Conservation (phyloP, 805 yeast species). For the Yamadazyma sp. region DNA sequence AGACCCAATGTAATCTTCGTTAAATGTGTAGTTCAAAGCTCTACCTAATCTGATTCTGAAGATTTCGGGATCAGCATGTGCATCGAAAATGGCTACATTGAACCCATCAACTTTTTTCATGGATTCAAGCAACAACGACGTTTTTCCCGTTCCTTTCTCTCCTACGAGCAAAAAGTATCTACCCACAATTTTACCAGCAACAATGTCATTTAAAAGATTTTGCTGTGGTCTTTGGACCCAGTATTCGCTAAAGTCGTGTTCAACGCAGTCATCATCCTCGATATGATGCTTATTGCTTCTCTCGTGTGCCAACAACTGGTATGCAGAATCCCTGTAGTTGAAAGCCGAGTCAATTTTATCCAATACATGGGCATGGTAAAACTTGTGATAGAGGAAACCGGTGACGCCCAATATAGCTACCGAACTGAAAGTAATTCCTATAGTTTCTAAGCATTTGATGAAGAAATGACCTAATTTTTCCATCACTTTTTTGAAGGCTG, state of each 20-base stretch:
- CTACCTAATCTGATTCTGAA: conserved; percentile 74
- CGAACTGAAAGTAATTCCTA: conserved; percentile 69
- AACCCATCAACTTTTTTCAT: conserved; percentile 61
- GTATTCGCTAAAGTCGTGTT: conserved; percentile 20
- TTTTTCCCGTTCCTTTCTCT: conserved; percentile 86
- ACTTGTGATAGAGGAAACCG: conserved; percentile 67
- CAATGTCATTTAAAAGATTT: conserved; percentile 57
- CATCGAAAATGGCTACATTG: conserved; percentile 72
- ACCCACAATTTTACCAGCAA: conserved; percentile 63
- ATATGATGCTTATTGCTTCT: conserved; percentile 34
- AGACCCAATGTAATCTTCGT: conserved; percentile 82
- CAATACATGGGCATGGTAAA: conserved; percentile 58
- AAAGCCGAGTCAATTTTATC: conserved; percentile 67
- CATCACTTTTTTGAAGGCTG: conserved; percentile 20
- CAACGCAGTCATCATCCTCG: conserved; percentile 18
- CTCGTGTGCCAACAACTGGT: conserved; percentile 56
- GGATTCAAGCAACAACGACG: conserved; percentile 70
- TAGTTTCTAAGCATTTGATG: conserved; percentile 60
- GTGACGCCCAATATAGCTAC: conserved; percentile 67
- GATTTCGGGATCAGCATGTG: conserved; percentile 83
- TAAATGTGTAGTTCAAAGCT: conserved; percentile 70
- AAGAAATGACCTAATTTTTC: conserved; percentile 24
- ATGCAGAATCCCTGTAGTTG: conserved; percentile 64
- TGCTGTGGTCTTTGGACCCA: conserved; percentile 80
- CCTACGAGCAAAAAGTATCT: conserved; percentile 73